Evolutionary conservation across 1,284 basidiomycete species (phyloP), one percentile per base, ranked within the genome.

Genomic region (Puccinia hordei): DNA sequence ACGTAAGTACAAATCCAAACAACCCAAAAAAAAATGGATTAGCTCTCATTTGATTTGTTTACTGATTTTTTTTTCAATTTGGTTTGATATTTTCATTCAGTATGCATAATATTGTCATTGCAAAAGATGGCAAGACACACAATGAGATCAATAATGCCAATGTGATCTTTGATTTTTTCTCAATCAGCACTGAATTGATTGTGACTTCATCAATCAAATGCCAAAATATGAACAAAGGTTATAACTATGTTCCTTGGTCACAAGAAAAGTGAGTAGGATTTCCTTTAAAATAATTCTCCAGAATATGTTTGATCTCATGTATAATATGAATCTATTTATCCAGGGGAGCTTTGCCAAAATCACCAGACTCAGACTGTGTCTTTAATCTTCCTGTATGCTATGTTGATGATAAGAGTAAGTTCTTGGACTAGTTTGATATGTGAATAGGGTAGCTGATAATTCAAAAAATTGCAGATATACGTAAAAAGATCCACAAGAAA

Each of bases 301-400:
- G 27, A 38, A 19, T 10, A 22, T 35, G 19, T 35, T 12, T 59
- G 5, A 33, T 10, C 30, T 59, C 30, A 30, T 9, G 13, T 15
- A 33, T 12, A n/a, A 30, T 59, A 13, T 30, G 24, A 27, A 15
- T 59, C 55, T 8, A 57, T n/a, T 19, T 57, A 17, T 24, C 24
- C 38, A 59, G 66, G 27, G 46, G 65, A 27, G 35, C 46, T 12
- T 30, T 55, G 24, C 76, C 76, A n/a, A 30, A 78, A 33, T 17
- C 49, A 27, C 22, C 65, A 51, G 38, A 66, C 33, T 65, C 41
- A 30, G 65, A 57, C 17, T 78, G 76, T 71, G 76, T 78, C 55
- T 71, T 55, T 27, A 78, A 78, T 41, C 53, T 78, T 41, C 74
- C 74, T 66, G 74, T 77, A 12, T 77, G 74, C 63, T 76, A 61